Base-by-base conservation (phyloP, 2,329 filamentous ascomycete genomes). In the Pyricularia sp. region DNA sequence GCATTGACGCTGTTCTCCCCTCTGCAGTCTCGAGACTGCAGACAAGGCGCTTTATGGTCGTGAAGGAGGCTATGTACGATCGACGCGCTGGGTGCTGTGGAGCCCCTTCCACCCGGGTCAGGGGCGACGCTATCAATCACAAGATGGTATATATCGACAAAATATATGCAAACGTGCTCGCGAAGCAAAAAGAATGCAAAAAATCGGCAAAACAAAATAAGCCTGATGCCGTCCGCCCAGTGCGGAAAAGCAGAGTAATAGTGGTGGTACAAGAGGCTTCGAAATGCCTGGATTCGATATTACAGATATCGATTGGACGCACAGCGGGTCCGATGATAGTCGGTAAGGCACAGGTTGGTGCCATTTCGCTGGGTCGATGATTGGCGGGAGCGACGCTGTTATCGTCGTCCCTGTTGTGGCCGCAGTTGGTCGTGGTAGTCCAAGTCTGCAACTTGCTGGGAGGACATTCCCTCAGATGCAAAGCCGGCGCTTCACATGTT, bases 401-500 rank as follows among this genome's bases (percentile, higher is more conserved):
- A 4, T 50, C 42, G 42, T 50, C 20, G 42, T n/a, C 5, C 17
- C 17, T 7, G 17, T n/a, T 1, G 14, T 20, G 2, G 17, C n/a
- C 20, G 42, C 42, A 50, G 42, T 50, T 50, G 42, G 42, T 9
- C 42, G 42, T 20, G 17, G 17, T 1, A n/a, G 42, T 10, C 42
- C 42, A 50, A 50, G 42, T 20, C 42, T 50, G 42, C 42, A 17
- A 50, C 42, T 50, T 50, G 17, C 20, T 7, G 14, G 28, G 14
- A 23, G 36, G 23, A 31, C 55, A 42, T 36, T 12, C 20, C 42
- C 42, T 50, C 5, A 7, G 4, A 50, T 50, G 42, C 4, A 12
- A n/a, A 17, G 25, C 20, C 10, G 12, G 4, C 20, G 26, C 26
- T 69, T 81, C 78, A 88, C 78, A 89, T 80, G 70, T 79, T 83